These are phyloP conservation scores for Vigna radiata DNA, from an alignment of 306 rosid species.

Conservation along the genomic window DNA sequence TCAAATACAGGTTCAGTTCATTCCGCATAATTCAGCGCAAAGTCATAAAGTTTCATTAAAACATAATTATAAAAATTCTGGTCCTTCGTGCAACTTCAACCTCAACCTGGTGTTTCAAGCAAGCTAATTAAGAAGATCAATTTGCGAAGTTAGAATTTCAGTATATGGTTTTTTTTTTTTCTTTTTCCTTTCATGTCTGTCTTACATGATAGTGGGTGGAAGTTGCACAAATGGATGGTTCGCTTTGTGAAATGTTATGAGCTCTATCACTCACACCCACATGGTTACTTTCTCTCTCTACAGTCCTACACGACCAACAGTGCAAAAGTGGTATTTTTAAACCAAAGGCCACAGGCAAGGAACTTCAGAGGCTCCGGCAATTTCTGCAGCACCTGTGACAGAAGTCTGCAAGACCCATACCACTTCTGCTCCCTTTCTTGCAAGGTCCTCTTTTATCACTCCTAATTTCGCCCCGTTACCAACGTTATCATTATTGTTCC, in stretches of 20 bases:
- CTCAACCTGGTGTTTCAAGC: neutral
- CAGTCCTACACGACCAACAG: constrained; percentile 90
- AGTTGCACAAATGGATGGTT: neutral
- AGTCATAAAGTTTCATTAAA: neutral
- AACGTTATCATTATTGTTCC: neutral
- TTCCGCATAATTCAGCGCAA: neutral
- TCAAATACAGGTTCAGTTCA: neutral
- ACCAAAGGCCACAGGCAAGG: constrained; percentile 76
- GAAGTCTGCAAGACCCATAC: constrained; percentile 85
- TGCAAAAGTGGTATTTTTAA: constrained; percentile 89
- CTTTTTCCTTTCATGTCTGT: neutral
- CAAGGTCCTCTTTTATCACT: constrained; percentile 65
- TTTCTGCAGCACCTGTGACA: constrained; percentile 82
- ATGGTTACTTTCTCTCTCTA: neutral
- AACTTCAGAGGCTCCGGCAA: constrained; percentile 81
- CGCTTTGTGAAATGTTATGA: neutral
- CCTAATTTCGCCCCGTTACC: neutral
- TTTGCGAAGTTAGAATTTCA: neutral
- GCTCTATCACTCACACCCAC: neutral
- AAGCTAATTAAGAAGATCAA: neutral
- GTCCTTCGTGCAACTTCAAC: neutral
- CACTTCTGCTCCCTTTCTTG: constrained; percentile 85
- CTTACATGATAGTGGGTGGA: neutral
- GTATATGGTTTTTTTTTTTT: too few relatives aligned
- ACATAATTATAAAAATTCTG: neutral